Evolutionary conservation across 768 basidiomycete species (phyloP), one percentile per base, ranked within the genome.

Genomic region (Chalciporus chontae): DNA sequence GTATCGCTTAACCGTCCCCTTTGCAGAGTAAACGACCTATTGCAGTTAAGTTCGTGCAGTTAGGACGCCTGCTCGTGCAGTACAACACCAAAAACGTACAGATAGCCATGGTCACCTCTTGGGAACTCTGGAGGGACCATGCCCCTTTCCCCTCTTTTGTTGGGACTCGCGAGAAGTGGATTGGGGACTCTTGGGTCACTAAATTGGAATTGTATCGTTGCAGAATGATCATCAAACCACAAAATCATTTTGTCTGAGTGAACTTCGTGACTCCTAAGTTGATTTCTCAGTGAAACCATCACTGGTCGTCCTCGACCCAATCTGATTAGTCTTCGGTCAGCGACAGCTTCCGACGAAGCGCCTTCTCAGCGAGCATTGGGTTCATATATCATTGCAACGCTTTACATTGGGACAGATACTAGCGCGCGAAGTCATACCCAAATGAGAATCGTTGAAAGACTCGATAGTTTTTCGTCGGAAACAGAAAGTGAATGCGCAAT

Each of bases 1-100:
- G 17, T 29, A 8, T 40, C 5, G 29, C 10, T 50, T 58, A 15
- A 61, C 14, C 10, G 6, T 21, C n/a, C 5, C 23, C 2, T 5
- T n/a, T 47, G 41, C 67, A 73, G 72, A 73, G 68, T 73, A 72
- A 72, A 58, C 51, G 52, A 58, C 58, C 27, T 5, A 24, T 53
- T 55, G 40, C 54, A 51, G 63, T 56, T 43, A 64, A 66, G 68
- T 57, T 46, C 59, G 68, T 66, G 64, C 53, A 56, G 50, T 53
- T 44, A 32, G 47, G 47, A 48, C 47, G 32, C 52, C 59, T 26
- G 68, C 58, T 47, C 59, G 68, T 63, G 64, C 53, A 54, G 59
- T 27, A 43, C n/a, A 55, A 55, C 43, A 19, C 34, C 39, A 39
- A 56, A 48, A 54, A 34, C 34, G 39, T 45, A 54, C 53, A 53